Percentiles rank a stretch among this genome's conserved stretches.
phyloP scores from a whole-genome alignment of 257 asterid genomes.

The Solanum habrochaites region DNA sequence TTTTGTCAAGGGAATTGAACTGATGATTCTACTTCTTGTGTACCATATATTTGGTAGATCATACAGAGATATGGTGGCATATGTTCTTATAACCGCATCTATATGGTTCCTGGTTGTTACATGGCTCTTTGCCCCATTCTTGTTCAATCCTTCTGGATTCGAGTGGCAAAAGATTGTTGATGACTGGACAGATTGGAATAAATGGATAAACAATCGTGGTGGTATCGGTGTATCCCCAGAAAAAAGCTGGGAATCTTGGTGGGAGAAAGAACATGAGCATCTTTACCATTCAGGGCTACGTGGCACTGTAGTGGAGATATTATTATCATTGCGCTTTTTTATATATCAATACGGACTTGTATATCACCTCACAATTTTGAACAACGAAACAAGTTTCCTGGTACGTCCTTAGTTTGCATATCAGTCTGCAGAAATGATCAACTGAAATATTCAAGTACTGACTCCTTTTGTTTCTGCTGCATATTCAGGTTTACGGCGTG shows the following conservation, averaged over 20 bases:
- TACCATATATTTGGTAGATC: slow-evolving; percentile 78
- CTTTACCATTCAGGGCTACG: slow-evolving; percentile 58
- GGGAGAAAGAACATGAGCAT: slow-evolving; percentile 89
- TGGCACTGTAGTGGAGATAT: slow-evolving; percentile 64
- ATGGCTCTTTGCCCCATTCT: slow-evolving; percentile 93
- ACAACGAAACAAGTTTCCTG: slow-evolving; percentile 32
- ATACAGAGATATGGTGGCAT: slow-evolving; percentile 51
- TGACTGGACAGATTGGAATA: slow-evolving; percentile 91
- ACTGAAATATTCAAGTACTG: background rate
- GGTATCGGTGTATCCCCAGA: slow-evolving; percentile 88
- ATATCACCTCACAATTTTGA: slow-evolving; percentile 73
- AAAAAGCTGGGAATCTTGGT: slow-evolving; percentile 98
- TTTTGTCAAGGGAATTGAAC: slow-evolving; percentile 81
- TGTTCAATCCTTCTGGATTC: slow-evolving; percentile 91
- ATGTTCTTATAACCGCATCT: slow-evolving; percentile 67
- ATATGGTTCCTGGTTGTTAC: slow-evolving; percentile 86
- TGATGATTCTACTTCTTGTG: slow-evolving; percentile 81
- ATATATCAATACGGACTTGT: slow-evolving; percentile 77
- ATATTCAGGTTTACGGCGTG: slow-evolving; percentile 57
- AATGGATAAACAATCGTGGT: slow-evolving; percentile 84
- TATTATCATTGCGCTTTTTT: slow-evolving; percentile 75
- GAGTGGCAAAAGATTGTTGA: slow-evolving; percentile 95
- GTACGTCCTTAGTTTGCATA: slow-evolving; percentile 22
- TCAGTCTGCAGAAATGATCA: background rate
- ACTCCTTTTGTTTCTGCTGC: background rate